These are phyloP conservation scores for Piloderma croceum DNA, from an alignment of 768 basidiomycete species.

Conservation along the genomic window DNA sequence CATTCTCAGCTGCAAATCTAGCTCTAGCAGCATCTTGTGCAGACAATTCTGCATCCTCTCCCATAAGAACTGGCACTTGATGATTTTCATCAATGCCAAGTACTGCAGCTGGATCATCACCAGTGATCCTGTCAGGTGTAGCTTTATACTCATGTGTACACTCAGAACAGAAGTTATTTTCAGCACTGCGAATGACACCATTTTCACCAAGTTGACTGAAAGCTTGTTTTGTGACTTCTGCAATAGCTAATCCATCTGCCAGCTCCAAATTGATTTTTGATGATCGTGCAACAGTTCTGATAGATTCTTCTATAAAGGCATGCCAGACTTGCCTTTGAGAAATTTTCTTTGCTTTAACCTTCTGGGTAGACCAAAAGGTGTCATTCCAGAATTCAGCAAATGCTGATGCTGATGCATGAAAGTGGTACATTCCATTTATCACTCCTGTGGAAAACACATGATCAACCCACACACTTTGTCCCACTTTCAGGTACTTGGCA, in stretches of 20 bases:
- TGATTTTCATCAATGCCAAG: no score
- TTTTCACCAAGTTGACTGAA: slow-evolving; percentile 6
- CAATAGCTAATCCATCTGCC: slow-evolving; percentile 5
- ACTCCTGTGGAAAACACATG: no score
- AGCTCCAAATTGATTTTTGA: slow-evolving; percentile 2
- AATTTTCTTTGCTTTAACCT: no score
- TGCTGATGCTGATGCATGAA: slow-evolving; percentile 14
- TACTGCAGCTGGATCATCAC: slow-evolving; percentile 7
- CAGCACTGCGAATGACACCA: slow-evolving; percentile 9
- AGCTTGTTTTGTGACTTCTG: slow-evolving; percentile 9
- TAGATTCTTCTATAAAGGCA: slow-evolving; percentile 5
- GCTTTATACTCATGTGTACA: slow-evolving; percentile 10
- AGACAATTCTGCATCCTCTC: no score
- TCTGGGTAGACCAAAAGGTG: no score
- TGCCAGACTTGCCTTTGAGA: no score
- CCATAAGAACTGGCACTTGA: no score
- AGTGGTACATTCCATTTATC: no score
- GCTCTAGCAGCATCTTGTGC: no score
- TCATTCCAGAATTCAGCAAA: slow-evolving; percentile 13
- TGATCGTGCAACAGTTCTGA: neutral
- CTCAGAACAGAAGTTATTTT: slow-evolving; percentile 8
- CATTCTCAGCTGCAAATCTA: no score
- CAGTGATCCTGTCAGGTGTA: slow-evolving; percentile 5
- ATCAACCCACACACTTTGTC: no score
- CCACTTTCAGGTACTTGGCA: no score